Percentiles rank a stretch among this genome's conserved stretches.
Conservation (phyloP, 1,284 basidiomycete genomes). For the Neonothopanus nambi region DNA sequence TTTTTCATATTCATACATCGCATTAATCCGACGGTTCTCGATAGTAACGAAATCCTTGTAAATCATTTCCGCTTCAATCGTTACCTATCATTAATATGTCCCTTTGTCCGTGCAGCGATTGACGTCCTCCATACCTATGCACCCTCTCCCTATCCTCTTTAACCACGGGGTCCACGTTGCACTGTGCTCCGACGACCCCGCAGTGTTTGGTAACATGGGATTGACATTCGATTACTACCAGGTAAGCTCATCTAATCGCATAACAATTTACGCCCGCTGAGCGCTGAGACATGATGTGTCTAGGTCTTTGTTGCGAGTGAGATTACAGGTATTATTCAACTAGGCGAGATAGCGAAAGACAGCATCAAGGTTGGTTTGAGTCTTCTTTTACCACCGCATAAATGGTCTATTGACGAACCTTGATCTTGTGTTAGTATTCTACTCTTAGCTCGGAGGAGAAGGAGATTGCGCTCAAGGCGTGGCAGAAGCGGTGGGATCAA, state of each 20-base stretch:
- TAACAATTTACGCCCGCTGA: background rate
- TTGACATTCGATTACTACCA: constrained; percentile 75
- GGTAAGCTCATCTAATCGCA: constrained; percentile 30
- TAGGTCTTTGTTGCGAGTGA: constrained; percentile 69
- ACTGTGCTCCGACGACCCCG: constrained; percentile 73
- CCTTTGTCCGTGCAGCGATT: constrained; percentile 35
- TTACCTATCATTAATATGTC: background rate
- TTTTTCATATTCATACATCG: background rate
- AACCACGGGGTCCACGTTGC: constrained; percentile 72
- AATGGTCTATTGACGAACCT: constrained; percentile 1
- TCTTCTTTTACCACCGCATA: background rate
- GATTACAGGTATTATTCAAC: constrained; percentile 58
- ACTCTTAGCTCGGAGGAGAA: constrained; percentile 52
- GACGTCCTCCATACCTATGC: constrained; percentile 74
- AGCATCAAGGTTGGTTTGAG: constrained; percentile 54
- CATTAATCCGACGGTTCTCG: background rate
- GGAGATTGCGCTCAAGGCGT: constrained; percentile 39
- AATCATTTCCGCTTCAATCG: constrained; percentile 9
- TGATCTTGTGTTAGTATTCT: constrained; percentile 47
- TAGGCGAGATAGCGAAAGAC: constrained; percentile 61
- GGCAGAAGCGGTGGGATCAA: constrained; percentile 54
- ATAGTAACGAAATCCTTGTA: constrained; percentile 70
- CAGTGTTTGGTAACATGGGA: constrained; percentile 77
- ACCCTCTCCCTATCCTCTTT: constrained; percentile 65
- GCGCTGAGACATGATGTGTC: too few relatives aligned